phyloP scores from a whole-genome alignment of 306 rosid genomes.

The Casuarina glauca region DNA sequence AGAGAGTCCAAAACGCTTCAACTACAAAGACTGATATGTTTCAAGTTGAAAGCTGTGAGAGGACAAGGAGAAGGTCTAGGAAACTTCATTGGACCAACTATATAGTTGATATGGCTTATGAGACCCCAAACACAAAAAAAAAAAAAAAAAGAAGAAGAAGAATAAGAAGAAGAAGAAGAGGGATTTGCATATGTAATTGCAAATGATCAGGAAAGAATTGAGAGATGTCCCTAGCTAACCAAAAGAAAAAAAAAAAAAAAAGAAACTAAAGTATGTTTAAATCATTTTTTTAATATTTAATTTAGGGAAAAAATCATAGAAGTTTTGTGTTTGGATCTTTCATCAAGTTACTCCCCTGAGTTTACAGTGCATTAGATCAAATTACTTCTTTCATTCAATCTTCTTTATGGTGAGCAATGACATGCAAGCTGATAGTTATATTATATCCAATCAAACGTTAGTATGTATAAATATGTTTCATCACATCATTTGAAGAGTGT shows the following conservation, averaged over 20 bases:
- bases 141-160: background rate
- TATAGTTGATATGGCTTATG: background rate
- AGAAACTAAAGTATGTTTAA: background rate
- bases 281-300: background rate
- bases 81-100: background rate
- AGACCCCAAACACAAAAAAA: background rate
- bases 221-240: background rate
- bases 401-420: too few relatives aligned
- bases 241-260: background rate
- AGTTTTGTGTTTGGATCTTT: too few relatives aligned
- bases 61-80: background rate
- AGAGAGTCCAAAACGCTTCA: background rate
- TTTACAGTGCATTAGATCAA: too few relatives aligned
- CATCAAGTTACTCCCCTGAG: too few relatives aligned
- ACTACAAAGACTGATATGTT: background rate
- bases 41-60: background rate
- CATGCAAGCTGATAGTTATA: too few relatives aligned
- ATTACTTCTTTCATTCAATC: too few relatives aligned
- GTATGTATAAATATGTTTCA: too few relatives aligned
- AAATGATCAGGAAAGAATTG: background rate
- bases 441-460: too few relatives aligned
- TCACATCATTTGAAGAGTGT: too few relatives aligned
- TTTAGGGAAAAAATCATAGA: too few relatives aligned
- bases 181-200: background rate
- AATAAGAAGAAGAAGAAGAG: background rate